These are phyloP conservation scores for Trichophyton simii DNA, from an alignment of 2,329 filamentous ascomycete genomes.

Conservation along the genomic window DNA sequence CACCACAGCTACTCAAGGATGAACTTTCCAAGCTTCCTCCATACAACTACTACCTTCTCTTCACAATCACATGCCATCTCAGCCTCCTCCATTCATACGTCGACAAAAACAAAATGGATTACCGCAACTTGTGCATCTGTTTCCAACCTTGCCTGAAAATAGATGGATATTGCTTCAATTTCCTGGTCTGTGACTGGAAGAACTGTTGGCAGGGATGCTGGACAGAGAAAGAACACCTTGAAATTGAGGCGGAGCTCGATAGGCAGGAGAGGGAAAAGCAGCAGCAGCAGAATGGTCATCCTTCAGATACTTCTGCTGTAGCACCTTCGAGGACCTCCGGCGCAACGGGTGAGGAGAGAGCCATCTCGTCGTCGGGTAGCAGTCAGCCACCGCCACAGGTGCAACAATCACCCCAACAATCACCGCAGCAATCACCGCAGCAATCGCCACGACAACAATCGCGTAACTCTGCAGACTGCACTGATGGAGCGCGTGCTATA, in stretches of 20 bases:
- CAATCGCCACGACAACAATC: not conserved
- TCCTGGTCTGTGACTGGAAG: constrained; percentile 87
- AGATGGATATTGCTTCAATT: constrained; percentile 88
- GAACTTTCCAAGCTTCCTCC: constrained; percentile 88
- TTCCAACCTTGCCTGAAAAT: constrained; percentile 97
- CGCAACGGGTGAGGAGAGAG: constrained; percentile 38
- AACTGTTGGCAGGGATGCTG: constrained; percentile 95
- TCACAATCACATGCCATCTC: constrained; percentile 92
- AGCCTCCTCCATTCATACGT: constrained; percentile 82
- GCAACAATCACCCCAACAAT: constrained; percentile 9
- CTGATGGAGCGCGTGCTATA: constrained; percentile 17
- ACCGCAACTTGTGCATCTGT: constrained; percentile 87
- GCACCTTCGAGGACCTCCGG: constrained; percentile 10
- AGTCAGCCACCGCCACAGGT: constrained; percentile 33
- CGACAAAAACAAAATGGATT: constrained; percentile 97
- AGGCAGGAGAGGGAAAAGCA: constrained; percentile 20
- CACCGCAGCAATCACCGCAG: constrained; percentile 10
- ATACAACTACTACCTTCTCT: constrained; percentile 94
- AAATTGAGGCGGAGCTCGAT: constrained; percentile 37
- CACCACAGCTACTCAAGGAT: constrained; percentile 76
- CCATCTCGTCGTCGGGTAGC: constrained; percentile 54
- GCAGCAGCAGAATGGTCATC: not conserved
- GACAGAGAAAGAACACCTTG: constrained; percentile 69
- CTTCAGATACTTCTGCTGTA: not conserved
- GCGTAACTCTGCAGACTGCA: constrained; percentile 8